Percentiles rank a stretch among this genome's conserved stretches.
phyloP scores from a whole-genome alignment of 805 yeast genomes.

The Wickerhamomyces queroliae region DNA sequence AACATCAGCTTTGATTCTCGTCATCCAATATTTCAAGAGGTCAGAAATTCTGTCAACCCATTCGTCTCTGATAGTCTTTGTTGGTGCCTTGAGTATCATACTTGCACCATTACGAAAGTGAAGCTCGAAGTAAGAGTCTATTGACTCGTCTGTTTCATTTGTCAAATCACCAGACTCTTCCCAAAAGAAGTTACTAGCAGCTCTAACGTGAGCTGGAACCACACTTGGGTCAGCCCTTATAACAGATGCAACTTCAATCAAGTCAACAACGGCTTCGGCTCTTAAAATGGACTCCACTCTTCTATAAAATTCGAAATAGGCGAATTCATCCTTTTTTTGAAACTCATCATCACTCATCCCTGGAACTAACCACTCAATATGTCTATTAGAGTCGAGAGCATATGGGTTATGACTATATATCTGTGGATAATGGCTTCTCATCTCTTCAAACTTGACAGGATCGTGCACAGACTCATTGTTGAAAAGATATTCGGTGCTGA shows the following conservation, averaged over 20 bases:
- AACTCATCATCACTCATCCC: conserved; percentile 33
- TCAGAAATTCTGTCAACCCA: conserved; percentile 57
- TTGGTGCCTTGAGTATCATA: conserved; percentile 53
- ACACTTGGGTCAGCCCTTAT: conserved; percentile 24
- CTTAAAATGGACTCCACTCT: conserved; percentile 47
- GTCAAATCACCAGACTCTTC: conserved; percentile 16
- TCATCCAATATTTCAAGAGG: conserved; percentile 55
- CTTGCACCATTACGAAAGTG: conserved; percentile 37
- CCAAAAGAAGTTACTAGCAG: conserved; percentile 27
- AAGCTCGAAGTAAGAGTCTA: conserved; percentile 51
- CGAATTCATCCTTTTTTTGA: conserved; percentile 44
- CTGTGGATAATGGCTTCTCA: conserved; percentile 25
- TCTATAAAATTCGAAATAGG: conserved; percentile 63
- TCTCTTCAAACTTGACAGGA: conserved; percentile 15
- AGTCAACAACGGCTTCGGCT: conserved; percentile 58
- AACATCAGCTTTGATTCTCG: conserved; percentile 36
- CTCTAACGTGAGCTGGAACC: conserved; percentile 19
- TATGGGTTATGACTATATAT: conserved; percentile 49
- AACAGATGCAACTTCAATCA: conserved; percentile 42
- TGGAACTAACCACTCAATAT: conserved; percentile 58
- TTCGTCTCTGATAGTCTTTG: conserved; percentile 40
- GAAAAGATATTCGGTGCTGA: conserved; percentile 20
- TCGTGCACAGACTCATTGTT: conserved; percentile 24
- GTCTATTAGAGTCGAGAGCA: conserved; percentile 40
- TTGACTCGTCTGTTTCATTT: conserved; percentile 16